Evolutionary conservation across 257 asterid species (phyloP).

Genomic region (Avicennia marina): DNA sequence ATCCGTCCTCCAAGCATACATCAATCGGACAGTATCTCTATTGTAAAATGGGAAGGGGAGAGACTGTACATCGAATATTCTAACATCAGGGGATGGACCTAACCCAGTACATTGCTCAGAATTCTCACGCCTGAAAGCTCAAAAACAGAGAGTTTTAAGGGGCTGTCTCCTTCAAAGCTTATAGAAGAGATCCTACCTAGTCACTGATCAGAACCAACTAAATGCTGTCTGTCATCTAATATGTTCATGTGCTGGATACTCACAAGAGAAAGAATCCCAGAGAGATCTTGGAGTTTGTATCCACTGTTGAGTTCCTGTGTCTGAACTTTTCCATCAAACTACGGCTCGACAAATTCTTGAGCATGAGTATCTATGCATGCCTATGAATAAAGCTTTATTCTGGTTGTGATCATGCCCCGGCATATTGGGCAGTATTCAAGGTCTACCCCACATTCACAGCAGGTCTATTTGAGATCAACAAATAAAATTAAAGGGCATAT

Average conservation of each 20-base stretch:
- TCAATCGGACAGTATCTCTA: no score
- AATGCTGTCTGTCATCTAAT: conserved; percentile 1
- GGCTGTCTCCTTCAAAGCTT: background rate
- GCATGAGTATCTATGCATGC: background rate
- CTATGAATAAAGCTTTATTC: conserved; percentile 52
- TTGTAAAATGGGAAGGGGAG: no score
- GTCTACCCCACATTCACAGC: conserved; percentile 53
- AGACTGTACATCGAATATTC: background rate
- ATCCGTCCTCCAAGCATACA: no score
- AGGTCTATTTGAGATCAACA: conserved; percentile 36
- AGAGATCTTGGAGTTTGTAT: background rate
- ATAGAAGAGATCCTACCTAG: background rate
- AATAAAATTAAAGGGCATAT: background rate
- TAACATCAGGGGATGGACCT: no score
- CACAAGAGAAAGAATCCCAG: background rate
- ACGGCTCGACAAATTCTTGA: conserved; percentile 11
- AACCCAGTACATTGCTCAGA: no score
- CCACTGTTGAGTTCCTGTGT: background rate
- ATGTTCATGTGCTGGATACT: background rate
- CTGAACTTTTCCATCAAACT: background rate
- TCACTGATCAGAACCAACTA: background rate
- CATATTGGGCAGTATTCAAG: conserved; percentile 51
- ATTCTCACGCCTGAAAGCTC: background rate
- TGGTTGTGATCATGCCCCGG: conserved; percentile 42
- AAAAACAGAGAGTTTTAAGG: background rate